phyloP scores from a whole-genome alignment of 192 early-diverging fungal species.

The Mortierella hygrophila region DNA sequence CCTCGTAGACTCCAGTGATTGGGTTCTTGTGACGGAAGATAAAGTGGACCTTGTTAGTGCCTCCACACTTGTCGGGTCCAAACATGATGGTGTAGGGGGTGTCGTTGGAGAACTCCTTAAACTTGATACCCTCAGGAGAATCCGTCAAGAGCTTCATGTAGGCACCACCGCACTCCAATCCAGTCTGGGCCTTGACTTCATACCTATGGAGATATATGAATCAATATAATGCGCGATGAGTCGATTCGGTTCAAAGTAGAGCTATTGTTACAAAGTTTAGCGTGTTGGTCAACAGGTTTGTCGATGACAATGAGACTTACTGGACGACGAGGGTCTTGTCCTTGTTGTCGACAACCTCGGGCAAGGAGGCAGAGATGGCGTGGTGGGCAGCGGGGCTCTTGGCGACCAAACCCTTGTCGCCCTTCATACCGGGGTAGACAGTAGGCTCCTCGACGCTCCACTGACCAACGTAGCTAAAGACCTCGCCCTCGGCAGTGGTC shows the following conservation, averaged over 20 bases:
- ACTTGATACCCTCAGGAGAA: constrained; percentile 69
- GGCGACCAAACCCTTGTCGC: constrained; percentile 84
- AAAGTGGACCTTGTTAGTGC: constrained; percentile 92
- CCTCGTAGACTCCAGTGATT: constrained; percentile 80
- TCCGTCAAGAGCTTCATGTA: constrained; percentile 90
- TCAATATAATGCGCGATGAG: neutral
- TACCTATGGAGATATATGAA: constrained; percentile 58
- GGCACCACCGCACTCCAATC: constrained; percentile 92
- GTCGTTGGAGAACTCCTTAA: constrained; percentile 81
- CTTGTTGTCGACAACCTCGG: constrained; percentile 77
- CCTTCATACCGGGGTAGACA: constrained; percentile 67
- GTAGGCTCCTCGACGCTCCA: constrained; percentile 85
- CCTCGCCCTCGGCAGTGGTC: constrained; percentile 80
- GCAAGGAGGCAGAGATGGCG: constrained; percentile 85
- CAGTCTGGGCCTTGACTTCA: constrained; percentile 90
- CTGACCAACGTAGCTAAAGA: constrained; percentile 75
- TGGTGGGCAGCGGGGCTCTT: constrained; percentile 88
- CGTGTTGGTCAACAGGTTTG: neutral
- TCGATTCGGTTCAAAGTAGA: neutral
- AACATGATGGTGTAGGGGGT: constrained; percentile 93
- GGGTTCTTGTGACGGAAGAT: constrained; percentile 95
- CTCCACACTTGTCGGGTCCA: constrained; percentile 93
- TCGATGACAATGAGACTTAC: constrained; percentile 48
- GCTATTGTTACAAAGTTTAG: neutral
- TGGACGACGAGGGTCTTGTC: constrained; percentile 85